A percentile compares a stretch with the other conserved stretches of the same genome.
Conservation (phyloP, 495 filamentous ascomycete species). For the Copromyces sp. region DNA sequence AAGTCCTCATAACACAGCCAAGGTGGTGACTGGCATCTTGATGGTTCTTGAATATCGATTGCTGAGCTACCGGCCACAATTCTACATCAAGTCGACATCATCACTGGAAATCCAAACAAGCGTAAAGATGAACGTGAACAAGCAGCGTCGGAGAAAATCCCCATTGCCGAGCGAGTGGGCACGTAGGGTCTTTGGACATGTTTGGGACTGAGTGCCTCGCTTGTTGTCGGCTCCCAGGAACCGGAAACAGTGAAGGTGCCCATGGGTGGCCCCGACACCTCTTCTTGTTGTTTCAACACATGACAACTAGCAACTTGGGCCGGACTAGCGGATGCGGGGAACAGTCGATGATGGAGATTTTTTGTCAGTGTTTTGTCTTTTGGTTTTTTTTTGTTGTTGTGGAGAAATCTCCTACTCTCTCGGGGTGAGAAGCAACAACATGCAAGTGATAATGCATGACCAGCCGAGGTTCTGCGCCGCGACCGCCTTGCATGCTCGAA, state of each 20-base stretch:
- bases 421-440: not conserved
- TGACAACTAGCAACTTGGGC: not conserved
- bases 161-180: not conserved
- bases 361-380: not conserved
- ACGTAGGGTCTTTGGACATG: not conserved
- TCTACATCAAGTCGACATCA: not conserved
- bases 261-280: not conserved
- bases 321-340: not conserved
- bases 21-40: not conserved
- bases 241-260: not conserved
- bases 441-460: not conserved
- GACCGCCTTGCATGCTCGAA: not conserved
- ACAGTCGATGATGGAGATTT: not conserved
- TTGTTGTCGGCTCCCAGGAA: not conserved
- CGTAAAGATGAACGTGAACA: not conserved
- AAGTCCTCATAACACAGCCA: not conserved
- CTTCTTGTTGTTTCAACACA: not conserved
- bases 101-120: not conserved
- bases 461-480: not conserved
- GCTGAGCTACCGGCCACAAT: not conserved
- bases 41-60: not conserved
- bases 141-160: not conserved
- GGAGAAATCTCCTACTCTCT: not conserved
- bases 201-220: not conserved
- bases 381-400: not conserved